Conservation (phyloP, 2,329 filamentous ascomycete genomes). For the Cercospora beticola region DNA sequence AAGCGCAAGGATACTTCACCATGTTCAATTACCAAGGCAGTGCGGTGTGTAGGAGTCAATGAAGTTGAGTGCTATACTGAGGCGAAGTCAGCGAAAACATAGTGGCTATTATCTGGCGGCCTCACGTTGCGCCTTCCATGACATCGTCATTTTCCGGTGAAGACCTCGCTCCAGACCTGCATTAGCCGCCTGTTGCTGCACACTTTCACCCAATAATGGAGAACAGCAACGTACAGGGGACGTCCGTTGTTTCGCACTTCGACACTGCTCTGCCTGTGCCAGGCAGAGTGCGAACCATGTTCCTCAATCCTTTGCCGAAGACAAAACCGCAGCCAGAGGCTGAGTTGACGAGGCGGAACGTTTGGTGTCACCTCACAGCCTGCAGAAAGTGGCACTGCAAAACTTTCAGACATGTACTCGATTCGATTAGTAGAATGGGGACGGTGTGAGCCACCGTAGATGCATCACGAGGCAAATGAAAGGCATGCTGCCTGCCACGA, state of each 20-base stretch:
- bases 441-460: too few relatives aligned
- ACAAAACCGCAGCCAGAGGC: neutral
- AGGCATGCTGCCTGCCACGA: too few relatives aligned
- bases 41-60: neutral
- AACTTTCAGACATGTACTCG: neutral
- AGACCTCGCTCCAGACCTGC: neutral
- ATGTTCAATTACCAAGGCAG: neutral
- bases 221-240: neutral
- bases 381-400: neutral
- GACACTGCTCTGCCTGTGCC: neutral
- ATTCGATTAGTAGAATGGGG: too few relatives aligned
- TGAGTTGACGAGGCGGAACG: neutral
- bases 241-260: neutral
- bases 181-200: constrained; percentile 6
- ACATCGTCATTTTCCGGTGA: constrained; percentile 3
- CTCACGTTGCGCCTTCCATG: neutral
- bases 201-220: neutral
- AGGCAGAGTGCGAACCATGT: neutral
- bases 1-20: neutral
- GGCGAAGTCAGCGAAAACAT: constrained; percentile 5
- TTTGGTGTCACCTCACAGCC: neutral
- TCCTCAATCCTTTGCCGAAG: neutral
- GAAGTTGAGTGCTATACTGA: neutral
- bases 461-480: too few relatives aligned
- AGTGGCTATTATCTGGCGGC: constrained; percentile 10